These are phyloP conservation scores for Synchytrium microbalum DNA, from an alignment of 371 early-diverging fungal species.

Conservation along the genomic window DNA sequence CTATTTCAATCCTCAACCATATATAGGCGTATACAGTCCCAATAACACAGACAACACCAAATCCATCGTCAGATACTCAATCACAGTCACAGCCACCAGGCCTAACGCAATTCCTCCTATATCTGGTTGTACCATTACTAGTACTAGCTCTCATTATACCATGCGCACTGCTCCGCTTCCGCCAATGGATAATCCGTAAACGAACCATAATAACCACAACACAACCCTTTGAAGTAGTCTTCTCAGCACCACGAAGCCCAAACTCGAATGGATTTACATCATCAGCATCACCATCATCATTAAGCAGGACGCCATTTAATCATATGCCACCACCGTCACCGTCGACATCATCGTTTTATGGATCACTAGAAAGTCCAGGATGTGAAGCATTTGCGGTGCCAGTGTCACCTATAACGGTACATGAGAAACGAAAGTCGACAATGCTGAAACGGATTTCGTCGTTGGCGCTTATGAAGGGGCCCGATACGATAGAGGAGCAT, in stretches of 20 bases:
- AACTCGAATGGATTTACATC: no score
- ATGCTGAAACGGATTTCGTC: background rate
- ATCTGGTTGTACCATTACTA: background rate
- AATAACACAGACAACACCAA: background rate
- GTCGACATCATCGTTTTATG: background rate
- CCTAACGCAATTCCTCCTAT: background rate
- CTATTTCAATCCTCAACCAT: no score
- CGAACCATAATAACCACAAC: background rate
- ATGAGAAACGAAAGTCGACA: background rate
- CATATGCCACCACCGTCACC: background rate
- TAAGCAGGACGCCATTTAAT: no score
- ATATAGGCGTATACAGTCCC: background rate
- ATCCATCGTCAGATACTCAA: background rate
- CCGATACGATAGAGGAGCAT: no score
- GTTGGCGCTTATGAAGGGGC: background rate
- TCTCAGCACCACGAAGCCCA: background rate
- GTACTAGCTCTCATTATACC: background rate
- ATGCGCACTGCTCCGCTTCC: background rate
- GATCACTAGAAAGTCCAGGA: no score
- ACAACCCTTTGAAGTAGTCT: background rate
- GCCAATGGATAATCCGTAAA: constrained; percentile 1
- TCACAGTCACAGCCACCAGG: background rate
- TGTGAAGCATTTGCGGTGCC: no score
- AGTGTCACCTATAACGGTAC: no score
- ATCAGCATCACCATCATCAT: background rate